A percentile compares a stretch with the other conserved stretches of the same genome.
Evolutionary conservation across 805 yeast genomes (phyloP).

Genomic region (Saccharomyces kudriavzevii): DNA sequence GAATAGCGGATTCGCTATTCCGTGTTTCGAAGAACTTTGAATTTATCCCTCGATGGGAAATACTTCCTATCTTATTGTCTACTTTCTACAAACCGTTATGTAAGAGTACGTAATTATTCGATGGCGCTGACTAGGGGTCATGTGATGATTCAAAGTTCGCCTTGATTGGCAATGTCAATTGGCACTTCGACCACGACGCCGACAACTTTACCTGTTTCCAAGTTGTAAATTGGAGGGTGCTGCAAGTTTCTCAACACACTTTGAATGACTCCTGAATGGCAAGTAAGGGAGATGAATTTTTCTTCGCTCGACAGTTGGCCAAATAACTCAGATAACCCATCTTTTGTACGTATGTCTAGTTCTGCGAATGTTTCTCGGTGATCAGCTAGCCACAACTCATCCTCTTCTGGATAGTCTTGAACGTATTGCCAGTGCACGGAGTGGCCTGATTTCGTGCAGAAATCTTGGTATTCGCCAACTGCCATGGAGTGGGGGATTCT

Average conservation of each 20-base stretch:
- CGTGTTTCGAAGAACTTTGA: too few relatives aligned
- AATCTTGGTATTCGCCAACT: constrained; percentile 15
- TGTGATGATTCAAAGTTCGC: neutral
- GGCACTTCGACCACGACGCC: constrained; percentile 42
- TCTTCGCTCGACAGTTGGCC: constrained; percentile 25
- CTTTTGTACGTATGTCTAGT: constrained; percentile 37
- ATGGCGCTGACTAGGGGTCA: neutral
- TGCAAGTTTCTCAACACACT: constrained; percentile 42
- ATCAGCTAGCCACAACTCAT: constrained; percentile 37
- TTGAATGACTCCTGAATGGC: constrained; percentile 56
- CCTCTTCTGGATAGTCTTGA: constrained; percentile 43
- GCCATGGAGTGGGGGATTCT: constrained; percentile 29
- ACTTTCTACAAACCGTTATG: neutral
- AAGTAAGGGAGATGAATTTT: constrained; percentile 40
- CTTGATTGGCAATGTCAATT: neutral
- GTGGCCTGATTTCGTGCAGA: constrained; percentile 24
- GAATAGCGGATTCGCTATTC: too few relatives aligned
- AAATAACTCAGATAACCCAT: constrained; percentile 37
- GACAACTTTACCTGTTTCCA: constrained; percentile 61
- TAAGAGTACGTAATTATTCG: neutral
- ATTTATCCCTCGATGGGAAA: too few relatives aligned
- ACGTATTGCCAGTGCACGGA: constrained; percentile 36
- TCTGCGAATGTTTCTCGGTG: constrained; percentile 43
- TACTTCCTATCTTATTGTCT: neutral
- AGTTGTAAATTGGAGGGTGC: constrained; percentile 46